A percentile compares a stretch with the other conserved stretches of the same genome.
These are phyloP conservation scores for Thymus mandschuricus DNA, from an alignment of 257 asterid species.

Conservation along the genomic window DNA sequence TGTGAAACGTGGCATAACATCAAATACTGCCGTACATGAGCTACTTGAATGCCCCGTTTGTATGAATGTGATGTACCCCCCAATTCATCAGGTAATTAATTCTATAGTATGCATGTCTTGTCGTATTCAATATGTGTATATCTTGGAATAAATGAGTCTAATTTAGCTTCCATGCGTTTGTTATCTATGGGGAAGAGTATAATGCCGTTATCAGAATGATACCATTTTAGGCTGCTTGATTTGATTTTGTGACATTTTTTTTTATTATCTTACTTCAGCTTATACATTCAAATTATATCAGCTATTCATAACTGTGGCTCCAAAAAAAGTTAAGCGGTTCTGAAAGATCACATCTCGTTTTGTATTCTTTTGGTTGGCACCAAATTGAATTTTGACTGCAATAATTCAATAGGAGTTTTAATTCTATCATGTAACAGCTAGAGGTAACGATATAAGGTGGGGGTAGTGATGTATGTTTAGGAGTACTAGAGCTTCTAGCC, in stretches of 20 bases:
- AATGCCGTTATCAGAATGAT: slow-evolving; percentile 8
- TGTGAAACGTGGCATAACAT: slow-evolving; percentile 47
- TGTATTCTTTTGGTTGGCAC: too few species aligned
- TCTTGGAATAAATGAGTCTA: slow-evolving; percentile 7
- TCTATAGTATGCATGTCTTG: neutral
- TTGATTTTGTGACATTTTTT: neutral
- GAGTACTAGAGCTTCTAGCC: neutral
- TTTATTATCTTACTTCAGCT: slow-evolving; percentile 1
- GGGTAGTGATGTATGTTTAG: neutral
- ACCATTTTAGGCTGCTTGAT: slow-evolving; percentile 11
- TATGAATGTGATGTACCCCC: slow-evolving; percentile 73
- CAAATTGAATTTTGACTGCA: neutral
- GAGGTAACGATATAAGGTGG: neutral
- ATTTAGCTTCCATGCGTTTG: slow-evolving; percentile 16
- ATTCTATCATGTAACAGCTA: neutral
- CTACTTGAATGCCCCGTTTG: slow-evolving; percentile 81
- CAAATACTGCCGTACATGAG: slow-evolving; percentile 71
- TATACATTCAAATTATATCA: neutral
- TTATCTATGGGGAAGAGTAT: slow-evolving; percentile 3
- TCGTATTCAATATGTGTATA: slow-evolving; percentile 10
- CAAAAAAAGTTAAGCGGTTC: neutral
- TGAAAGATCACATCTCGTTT: neutral
- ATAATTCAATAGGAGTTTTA: neutral
- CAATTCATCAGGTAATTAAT: slow-evolving; percentile 74
- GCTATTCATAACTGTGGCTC: neutral